phyloP scores from a whole-genome alignment of 78 protist genomes.

The Monosiga brevicollis region DNA sequence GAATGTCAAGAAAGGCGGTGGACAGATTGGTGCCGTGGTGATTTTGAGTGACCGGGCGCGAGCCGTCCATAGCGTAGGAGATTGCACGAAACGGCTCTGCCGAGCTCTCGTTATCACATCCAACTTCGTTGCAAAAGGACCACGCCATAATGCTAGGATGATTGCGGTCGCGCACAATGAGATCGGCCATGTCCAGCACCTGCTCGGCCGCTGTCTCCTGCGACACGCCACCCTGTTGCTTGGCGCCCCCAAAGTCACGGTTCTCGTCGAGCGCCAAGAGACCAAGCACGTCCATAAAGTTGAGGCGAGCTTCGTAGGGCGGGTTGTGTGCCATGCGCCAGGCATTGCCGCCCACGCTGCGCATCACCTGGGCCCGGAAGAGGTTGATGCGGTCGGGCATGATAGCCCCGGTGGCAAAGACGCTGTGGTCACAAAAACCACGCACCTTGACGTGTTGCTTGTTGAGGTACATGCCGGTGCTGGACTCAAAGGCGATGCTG shows the following conservation, averaged over 20 bases:
- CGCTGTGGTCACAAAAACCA: slow-evolving; percentile 31
- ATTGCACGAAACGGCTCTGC: too few relatives aligned
- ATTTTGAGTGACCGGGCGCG: too few relatives aligned
- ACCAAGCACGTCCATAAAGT: slow-evolving; percentile 6
- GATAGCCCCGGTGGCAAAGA: slow-evolving; percentile 23
- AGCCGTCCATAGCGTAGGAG: too few relatives aligned
- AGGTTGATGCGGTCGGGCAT: slow-evolving; percentile 20
- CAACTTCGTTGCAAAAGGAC: slow-evolving; percentile 27
- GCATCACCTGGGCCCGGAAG: slow-evolving; percentile 26
- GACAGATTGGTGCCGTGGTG: too few relatives aligned
- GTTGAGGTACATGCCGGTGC: slow-evolving; percentile 22
- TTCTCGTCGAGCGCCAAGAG: slow-evolving; percentile 26
- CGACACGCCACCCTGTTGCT: too few relatives aligned
- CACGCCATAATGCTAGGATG: slow-evolving; percentile 13
- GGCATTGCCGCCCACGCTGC: slow-evolving; percentile 12
- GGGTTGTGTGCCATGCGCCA: slow-evolving; percentile 26
- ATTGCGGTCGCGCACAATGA: slow-evolving; percentile 19
- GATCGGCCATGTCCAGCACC: slow-evolving; percentile 10
- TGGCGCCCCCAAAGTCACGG: slow-evolving; percentile 5
- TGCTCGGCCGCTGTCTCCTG: too few relatives aligned
- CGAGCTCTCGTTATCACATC: too few relatives aligned
- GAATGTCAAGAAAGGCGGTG: not conserved
- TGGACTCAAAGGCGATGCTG: not conserved
- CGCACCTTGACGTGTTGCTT: slow-evolving; percentile 15
- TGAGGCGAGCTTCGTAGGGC: not conserved